Evolutionary conservation across 306 rosid genomes (phyloP), one percentile per base, ranked within the genome.

Genomic region (Lathyrus oleraceus): DNA sequence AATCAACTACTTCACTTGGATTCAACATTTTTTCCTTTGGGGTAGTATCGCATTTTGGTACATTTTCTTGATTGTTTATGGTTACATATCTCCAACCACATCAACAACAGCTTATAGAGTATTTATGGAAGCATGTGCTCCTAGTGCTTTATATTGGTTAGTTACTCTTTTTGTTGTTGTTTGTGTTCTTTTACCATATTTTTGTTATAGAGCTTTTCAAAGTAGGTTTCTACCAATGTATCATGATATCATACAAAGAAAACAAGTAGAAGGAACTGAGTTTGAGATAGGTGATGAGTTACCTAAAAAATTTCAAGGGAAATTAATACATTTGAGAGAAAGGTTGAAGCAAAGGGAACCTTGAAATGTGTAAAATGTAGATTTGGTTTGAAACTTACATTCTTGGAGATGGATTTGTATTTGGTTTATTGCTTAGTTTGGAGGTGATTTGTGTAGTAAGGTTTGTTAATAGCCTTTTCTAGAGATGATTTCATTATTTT

Each of bases 1-100:
- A 53, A 77, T 92, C 16, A 92, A 89, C 85, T 92, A 87, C 89
- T 92, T 92, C 88, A 89, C 96, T 43, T 89, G 96, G 97, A 89
- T 92, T 67, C 97, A 92, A 11, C 97, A 92, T 79, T 78, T 87
- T 47, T 86, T 92, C 78, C 83, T 92, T 74, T 92, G 97, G 97
- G 89, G 97, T 4, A 89, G 97, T 79, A 83, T 92, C 10, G 81
- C 61, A 51, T 76, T 86, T 35, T 92, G 97, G 97, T 89, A 92
- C 57, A 61, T 84, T 27, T 92, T 87, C 79, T 62, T 92, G 70
- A n/a, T 89, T 21, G 42, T 83, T 6, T 89, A 92, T 48, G 96
- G 95, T 8, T 83, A 66, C 28, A 62, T 92, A 61, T 72, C 95
- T 3, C 90, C 97, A 3, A 69, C 15, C 6, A 28, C 78, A 48